Evolutionary conservation across 805 yeast genomes (phyloP).

Genomic region (Torulaspora maleeae): DNA sequence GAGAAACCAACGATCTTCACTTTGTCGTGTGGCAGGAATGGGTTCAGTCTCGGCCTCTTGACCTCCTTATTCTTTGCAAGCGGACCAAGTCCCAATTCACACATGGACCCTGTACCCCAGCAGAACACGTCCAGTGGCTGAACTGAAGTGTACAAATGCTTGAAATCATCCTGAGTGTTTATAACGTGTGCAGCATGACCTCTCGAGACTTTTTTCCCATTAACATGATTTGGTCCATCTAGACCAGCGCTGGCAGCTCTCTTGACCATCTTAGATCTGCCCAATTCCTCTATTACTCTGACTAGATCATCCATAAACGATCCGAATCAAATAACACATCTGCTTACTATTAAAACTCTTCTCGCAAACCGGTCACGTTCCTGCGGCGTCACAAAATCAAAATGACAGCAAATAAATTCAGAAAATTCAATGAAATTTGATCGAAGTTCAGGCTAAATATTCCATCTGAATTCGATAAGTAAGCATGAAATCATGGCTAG

Average conservation of each 20-base stretch:
- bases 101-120: slow-evolving; percentile 97
- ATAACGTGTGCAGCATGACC: slow-evolving; percentile 23
- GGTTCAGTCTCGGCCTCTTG: slow-evolving; percentile 90
- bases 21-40: slow-evolving; percentile 57
- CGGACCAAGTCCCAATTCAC: slow-evolving; percentile 97
- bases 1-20: slow-evolving; percentile 79
- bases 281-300: not conserved
- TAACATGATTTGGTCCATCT: slow-evolving; percentile 7
- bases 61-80: slow-evolving; percentile 87
- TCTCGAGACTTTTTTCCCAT: slow-evolving; percentile 20
- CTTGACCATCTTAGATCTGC: slow-evolving; percentile 21
- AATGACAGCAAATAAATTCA: slow-evolving; percentile 1
- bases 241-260: slow-evolving; percentile 21
- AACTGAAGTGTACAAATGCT: slow-evolving; percentile 31
- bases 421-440: not conserved
- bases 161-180: slow-evolving; percentile 35
- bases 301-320: not conserved
- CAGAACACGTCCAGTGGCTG: slow-evolving; percentile 71
- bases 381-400: slow-evolving; percentile 2
- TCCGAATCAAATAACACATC: not conserved
- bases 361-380: not conserved
- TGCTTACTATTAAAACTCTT: not conserved
- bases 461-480: no score
- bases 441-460: not conserved
- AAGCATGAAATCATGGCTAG: not conserved